Percentiles rank a stretch among this genome's conserved stretches.
These are phyloP conservation scores for Halophytophthora batemanensis DNA, from an alignment of 352 stramenopile species.

Conservation along the genomic window DNA sequence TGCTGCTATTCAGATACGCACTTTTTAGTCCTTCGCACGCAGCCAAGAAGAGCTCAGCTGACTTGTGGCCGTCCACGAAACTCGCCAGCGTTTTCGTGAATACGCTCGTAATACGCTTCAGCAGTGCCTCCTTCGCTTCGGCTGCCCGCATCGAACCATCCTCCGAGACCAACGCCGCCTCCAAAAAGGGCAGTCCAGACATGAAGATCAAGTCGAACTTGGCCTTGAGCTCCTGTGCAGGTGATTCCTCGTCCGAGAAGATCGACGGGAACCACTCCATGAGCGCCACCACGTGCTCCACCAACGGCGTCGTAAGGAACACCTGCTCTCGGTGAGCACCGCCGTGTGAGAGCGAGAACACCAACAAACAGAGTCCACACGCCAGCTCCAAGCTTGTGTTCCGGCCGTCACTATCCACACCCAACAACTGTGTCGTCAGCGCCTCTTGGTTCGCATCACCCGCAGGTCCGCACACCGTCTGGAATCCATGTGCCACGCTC, in stretches of 20 bases:
- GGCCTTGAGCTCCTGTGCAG: conserved; percentile 20
- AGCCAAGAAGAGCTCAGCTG: conserved; percentile 33
- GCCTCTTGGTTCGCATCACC: conserved; percentile 16
- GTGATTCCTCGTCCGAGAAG: conserved; percentile 23
- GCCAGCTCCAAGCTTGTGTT: conserved; percentile 42
- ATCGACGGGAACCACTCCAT: conserved; percentile 48
- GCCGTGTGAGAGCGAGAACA: conserved; percentile 41
- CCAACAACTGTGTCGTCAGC: conserved; percentile 17
- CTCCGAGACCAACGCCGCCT: conserved; percentile 36
- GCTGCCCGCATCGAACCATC: conserved; percentile 14
- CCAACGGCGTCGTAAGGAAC: conserved; percentile 28
- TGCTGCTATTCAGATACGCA: conserved; percentile 33
- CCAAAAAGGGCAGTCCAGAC: conserved; percentile 47
- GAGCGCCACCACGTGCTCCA: conserved; percentile 28
- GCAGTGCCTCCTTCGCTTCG: conserved; percentile 17
- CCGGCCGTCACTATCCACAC: conserved; percentile 13
- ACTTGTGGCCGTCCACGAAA: conserved; percentile 41
- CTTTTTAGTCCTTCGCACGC: conserved; percentile 44
- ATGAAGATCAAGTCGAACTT: conserved; percentile 38
- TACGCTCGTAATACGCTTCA: conserved; percentile 24
- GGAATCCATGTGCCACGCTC: conserved; percentile 37
- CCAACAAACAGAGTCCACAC: conserved; percentile 47
- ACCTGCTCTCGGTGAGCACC: conserved; percentile 43
- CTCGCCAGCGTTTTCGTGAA: conserved; percentile 31
- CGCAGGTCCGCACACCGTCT: conserved; percentile 17